These are phyloP conservation scores for Solanum pimpinellifolium DNA, from an alignment of 257 asterid species.

Conservation along the genomic window DNA sequence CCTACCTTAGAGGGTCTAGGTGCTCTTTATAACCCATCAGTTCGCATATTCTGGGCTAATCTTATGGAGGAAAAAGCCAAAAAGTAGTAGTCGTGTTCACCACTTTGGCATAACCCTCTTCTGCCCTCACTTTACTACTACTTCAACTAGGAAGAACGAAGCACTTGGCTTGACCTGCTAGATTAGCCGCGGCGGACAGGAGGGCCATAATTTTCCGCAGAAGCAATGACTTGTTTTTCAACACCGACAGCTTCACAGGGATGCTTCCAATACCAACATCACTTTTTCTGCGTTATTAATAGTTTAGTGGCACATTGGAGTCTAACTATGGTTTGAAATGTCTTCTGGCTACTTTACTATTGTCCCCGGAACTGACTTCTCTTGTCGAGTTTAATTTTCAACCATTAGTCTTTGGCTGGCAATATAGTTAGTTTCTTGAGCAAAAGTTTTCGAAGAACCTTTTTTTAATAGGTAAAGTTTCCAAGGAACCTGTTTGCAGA, in stretches of 20 bases:
- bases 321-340: background rate
- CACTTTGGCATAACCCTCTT: background rate
- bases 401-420: background rate
- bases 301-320: background rate
- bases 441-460: background rate
- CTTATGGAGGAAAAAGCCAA: background rate
- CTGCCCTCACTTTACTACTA: background rate
- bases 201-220: background rate
- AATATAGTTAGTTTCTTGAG: background rate
- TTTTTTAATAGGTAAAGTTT: background rate
- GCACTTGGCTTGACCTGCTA: background rate
- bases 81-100: background rate
- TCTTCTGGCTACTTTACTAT: background rate
- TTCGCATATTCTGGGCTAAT: background rate
- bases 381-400: background rate
- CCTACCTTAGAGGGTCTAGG: background rate
- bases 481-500: background rate
- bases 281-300: background rate
- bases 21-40: background rate
- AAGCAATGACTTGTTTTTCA: background rate
- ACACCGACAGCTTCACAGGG: background rate
- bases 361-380: background rate
- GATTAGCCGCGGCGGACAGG: background rate
- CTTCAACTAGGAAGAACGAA: background rate
- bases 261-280: background rate